Evolutionary conservation across 331 rosid species (phyloP).

Genomic region (Dryas integrifolia): DNA sequence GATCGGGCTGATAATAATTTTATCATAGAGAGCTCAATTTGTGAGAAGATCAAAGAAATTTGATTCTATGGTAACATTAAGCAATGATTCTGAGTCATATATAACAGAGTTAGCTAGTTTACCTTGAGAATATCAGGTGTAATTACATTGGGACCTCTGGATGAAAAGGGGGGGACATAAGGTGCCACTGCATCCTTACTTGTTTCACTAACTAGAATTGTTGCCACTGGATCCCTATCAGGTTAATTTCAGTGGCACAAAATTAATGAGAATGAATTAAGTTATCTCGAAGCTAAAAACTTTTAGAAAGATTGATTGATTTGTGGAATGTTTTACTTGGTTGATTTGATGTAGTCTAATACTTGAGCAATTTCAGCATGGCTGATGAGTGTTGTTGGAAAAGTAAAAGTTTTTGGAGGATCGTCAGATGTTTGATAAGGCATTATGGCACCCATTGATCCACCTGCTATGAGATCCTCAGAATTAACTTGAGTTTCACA

Average conservation of each 20-base stretch:
- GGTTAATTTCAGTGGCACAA: background rate
- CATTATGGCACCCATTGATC: slow-evolving; percentile 20
- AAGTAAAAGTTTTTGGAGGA: background rate
- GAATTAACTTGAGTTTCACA: slow-evolving; percentile 15
- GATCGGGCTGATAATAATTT: slow-evolving; percentile 19
- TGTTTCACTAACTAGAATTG: slow-evolving; percentile 18
- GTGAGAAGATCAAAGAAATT: background rate
- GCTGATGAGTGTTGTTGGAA: slow-evolving; percentile 13
- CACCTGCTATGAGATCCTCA: background rate
- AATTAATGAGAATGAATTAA: background rate
- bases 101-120: background rate
- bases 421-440: background rate
- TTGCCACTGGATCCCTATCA: slow-evolving; percentile 23
- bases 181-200: slow-evolving; percentile 28
- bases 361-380: slow-evolving; percentile 12
- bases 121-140: slow-evolving; percentile 31
- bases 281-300: background rate
- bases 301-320: too few relatives aligned
- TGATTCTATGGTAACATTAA: background rate
- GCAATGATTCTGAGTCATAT: background rate
- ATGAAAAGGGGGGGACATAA: slow-evolving; percentile 26
- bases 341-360: slow-evolving; percentile 11
- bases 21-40: background rate
- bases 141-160: slow-evolving; percentile 23
- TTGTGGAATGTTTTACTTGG: slow-evolving; percentile 8